Evolutionary conservation across 352 stramenopile genomes (phyloP).

Genomic region (Globisporangium emineosum): DNA sequence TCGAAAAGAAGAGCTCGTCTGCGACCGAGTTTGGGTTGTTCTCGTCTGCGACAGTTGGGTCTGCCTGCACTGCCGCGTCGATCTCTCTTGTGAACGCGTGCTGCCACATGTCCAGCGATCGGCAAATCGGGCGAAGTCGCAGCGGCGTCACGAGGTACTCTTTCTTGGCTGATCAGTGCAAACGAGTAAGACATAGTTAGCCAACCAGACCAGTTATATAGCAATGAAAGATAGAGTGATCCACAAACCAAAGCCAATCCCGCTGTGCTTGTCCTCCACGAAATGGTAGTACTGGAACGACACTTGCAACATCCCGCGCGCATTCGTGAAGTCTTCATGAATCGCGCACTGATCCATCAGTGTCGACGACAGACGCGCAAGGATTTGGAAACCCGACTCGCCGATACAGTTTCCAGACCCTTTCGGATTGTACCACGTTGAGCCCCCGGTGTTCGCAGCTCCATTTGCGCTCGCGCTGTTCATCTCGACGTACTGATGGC

Average conservation of each 20-base stretch:
- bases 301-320: slow-evolving; percentile 75
- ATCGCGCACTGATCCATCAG: slow-evolving; percentile 74
- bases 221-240: neutral
- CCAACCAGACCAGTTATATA: neutral
- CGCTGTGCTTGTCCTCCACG: slow-evolving; percentile 71
- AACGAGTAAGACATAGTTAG: neutral
- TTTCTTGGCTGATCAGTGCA: slow-evolving; percentile 52
- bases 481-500: slow-evolving; percentile 65
- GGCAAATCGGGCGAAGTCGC: slow-evolving; percentile 60
- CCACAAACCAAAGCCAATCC: slow-evolving; percentile 64
- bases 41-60: slow-evolving; percentile 33
- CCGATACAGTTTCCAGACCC: slow-evolving; percentile 80
- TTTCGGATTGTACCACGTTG: slow-evolving; percentile 77
- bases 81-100: slow-evolving; percentile 81
- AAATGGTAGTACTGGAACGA: slow-evolving; percentile 79
- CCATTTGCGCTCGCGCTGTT: slow-evolving; percentile 22
- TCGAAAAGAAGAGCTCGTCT: slow-evolving; percentile 80
- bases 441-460: slow-evolving; percentile 23
- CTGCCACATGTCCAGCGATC: slow-evolving; percentile 83
- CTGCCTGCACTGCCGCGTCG: slow-evolving; percentile 41
- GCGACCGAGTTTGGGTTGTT: slow-evolving; percentile 30
- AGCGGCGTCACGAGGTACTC: slow-evolving; percentile 74
- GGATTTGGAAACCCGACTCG: slow-evolving; percentile 57
- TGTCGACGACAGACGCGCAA: slow-evolving; percentile 46
- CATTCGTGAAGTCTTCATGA: slow-evolving; percentile 82